Percentiles rank a stretch among this genome's conserved stretches.
Conservation (phyloP, 2,329 filamentous ascomycete genomes). For the Chlorencoelia australis region DNA sequence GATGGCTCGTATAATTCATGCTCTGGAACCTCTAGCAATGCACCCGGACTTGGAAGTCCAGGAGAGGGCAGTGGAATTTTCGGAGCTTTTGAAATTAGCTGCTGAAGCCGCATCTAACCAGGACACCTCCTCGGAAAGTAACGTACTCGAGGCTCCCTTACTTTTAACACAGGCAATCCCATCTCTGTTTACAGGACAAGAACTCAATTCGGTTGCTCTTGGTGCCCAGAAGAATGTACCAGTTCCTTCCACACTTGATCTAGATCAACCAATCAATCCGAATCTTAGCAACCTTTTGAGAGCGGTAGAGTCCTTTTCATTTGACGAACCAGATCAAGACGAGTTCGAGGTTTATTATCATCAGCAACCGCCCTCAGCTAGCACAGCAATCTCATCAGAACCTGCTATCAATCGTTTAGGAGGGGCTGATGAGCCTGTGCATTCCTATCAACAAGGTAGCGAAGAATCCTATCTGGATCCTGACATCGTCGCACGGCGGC, state of each 20-base stretch:
- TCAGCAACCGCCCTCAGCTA: conserved; percentile 37
- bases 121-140: conserved; percentile 41
- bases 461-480: conserved; percentile 61
- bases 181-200: conserved; percentile 73
- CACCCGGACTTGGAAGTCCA: conserved; percentile 91
- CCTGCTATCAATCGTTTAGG: conserved; percentile 46
- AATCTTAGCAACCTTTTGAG: conserved; percentile 58
- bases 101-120: conserved; percentile 69
- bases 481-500: conserved; percentile 63
- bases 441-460: conserved; percentile 48
- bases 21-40: conserved; percentile 65
- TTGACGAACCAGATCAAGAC: conserved; percentile 45
- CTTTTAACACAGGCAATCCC: conserved; percentile 87
- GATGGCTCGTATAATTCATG: conserved; percentile 71
- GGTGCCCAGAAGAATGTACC: conserved; percentile 83
- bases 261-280: conserved; percentile 73
- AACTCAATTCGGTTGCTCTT: conserved; percentile 76
- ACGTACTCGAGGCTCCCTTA: conserved; percentile 60
- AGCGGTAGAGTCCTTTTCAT: conserved; percentile 39
- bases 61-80: conserved; percentile 84
- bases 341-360: conserved; percentile 57
- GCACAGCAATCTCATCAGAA: conserved; percentile 35
- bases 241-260: conserved; percentile 61
- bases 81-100: conserved; percentile 79
- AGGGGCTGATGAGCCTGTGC: conserved; percentile 36